Percentiles rank a stretch among this genome's conserved stretches.
phyloP scores from a whole-genome alignment of 495 filamentous ascomycete genomes.

The Acidiella bohemica region DNA sequence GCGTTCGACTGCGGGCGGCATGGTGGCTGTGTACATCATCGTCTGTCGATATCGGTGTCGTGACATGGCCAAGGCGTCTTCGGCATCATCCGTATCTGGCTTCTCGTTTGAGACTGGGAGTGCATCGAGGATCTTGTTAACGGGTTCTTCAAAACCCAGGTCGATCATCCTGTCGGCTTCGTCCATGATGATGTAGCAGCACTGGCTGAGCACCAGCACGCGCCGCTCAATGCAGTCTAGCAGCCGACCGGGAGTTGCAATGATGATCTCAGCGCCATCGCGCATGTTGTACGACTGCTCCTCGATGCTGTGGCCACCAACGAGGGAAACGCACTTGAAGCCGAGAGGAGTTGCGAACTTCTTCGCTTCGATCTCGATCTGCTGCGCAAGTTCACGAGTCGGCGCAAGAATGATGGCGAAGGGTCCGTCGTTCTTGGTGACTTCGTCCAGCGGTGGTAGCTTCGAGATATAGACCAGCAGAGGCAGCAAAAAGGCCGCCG shows the following conservation, averaged over 20 bases:
- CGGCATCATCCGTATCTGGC: conserved; percentile 87
- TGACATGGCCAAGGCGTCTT: conserved; percentile 74
- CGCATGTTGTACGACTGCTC: conserved; percentile 87
- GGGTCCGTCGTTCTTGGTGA: conserved; percentile 88
- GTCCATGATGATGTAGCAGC: conserved; percentile 97
- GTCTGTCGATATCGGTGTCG: conserved; percentile 90
- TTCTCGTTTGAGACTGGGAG: conserved; percentile 91
- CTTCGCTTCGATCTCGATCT: conserved; percentile 88
- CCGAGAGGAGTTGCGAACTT: conserved; percentile 88
- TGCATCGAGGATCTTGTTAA: conserved; percentile 98
- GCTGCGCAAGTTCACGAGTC: conserved; percentile 95
- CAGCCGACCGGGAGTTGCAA: conserved; percentile 91
- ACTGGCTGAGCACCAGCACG: conserved; percentile 81
- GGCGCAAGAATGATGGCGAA: conserved; percentile 94
- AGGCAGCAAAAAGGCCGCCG: conserved; percentile 85
- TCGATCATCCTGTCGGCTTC: conserved; percentile 99
- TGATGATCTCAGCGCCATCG: conserved; percentile 97
- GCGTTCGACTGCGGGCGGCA: conserved; percentile 85
- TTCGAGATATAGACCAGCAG: conserved; percentile 94
- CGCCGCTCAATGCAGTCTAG: conserved; percentile 94
- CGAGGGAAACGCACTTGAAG: conserved; percentile 92
- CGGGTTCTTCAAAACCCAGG: conserved; percentile 90
- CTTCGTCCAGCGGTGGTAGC: conserved; percentile 68
- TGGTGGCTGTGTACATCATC: conserved; percentile 99
- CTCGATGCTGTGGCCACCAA: conserved; percentile 90